Evolutionary conservation across 2,329 filamentous ascomycete species (phyloP), one percentile per base, ranked within the genome.

Genomic region (Grosmannia penicillata): DNA sequence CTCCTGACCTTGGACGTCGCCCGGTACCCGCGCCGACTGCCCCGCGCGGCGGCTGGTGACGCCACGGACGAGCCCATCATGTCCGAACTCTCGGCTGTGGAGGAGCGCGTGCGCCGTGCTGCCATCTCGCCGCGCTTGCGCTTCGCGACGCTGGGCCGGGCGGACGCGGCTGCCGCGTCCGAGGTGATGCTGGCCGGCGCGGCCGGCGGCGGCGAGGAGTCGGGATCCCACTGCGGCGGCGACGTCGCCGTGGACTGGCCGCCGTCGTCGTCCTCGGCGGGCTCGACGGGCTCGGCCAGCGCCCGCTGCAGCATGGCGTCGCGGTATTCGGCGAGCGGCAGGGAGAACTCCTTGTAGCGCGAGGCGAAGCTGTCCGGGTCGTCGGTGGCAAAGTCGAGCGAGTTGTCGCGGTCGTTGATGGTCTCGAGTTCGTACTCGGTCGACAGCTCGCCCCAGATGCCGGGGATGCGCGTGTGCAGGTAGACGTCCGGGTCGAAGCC

Each of bases 401-500:
- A 33, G 33, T 50, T 50, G 42, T 50, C 48, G 28, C 64, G 61
- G 64, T 98, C 44, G 76, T 81, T 41, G 81, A 89, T 41, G 81
- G 79, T 15, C 89, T 84, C 51, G 67, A 86, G 47, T 71, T 94
- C 84, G 61, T 94, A 98, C 45, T 91, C 73, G 25, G 75, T 75
- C 24, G 70, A 63, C 10, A 98, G 68, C 58, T 96, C 96, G 48
- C 72, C 69, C 89, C 91, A 96, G 46, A 98, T 94, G 29, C 82
- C 81, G 1, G 83, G 80, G 48, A 94, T 91, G 42, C 81, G 79
- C 29, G 85, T 95, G 61, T 98, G 91, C 14, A 72, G 70, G 48
- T 75, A 64, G 47, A 73, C 49, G 51, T 80, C 68, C 37, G 79
- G 72, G 56, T 86, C 71, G 54, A 82, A 80, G 51, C 85, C 85